Evolutionary conservation across 257 asterid genomes (phyloP).

Genomic region (Solanum raphanifolium): DNA sequence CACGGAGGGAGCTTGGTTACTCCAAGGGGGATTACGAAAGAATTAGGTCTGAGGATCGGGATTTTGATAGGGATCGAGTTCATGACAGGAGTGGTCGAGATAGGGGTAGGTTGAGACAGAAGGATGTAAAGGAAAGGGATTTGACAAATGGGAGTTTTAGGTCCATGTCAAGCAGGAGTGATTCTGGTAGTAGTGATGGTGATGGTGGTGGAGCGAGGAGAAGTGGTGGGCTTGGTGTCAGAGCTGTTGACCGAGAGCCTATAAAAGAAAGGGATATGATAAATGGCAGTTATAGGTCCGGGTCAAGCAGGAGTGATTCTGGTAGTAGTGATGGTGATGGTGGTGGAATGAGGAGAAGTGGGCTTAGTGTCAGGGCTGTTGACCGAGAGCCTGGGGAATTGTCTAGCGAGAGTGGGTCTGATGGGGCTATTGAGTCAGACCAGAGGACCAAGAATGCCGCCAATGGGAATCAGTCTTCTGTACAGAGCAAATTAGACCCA

Average conservation of each 20-base stretch:
- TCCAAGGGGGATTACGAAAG: slow-evolving; percentile 42
- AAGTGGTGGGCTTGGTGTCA: neutral
- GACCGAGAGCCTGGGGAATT: slow-evolving; percentile 89
- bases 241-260: slow-evolving; percentile 54
- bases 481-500: too few relatives aligned
- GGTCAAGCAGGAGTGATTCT: slow-evolving; percentile 40
- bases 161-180: slow-evolving; percentile 40
- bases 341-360: slow-evolving; percentile 20
- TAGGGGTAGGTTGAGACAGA: slow-evolving; percentile 43
- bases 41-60: slow-evolving; percentile 29
- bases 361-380: slow-evolving; percentile 2
- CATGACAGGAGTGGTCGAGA: slow-evolving; percentile 23
- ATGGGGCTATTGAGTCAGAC: slow-evolving; percentile 43
- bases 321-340: slow-evolving; percentile 36
- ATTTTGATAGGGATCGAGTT: slow-evolving; percentile 19
- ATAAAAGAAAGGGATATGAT: slow-evolving; percentile 37
- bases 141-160: slow-evolving; percentile 25
- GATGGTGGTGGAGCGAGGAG: slow-evolving; percentile 3
- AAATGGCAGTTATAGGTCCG: slow-evolving; percentile 32
- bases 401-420: slow-evolving; percentile 74
- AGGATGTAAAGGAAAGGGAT: slow-evolving; percentile 47
- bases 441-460: slow-evolving; percentile 21
- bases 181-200: slow-evolving; percentile 37
- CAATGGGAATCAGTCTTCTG: slow-evolving; percentile 27
- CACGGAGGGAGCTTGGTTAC: neutral